Evolutionary conservation across 2,329 filamentous ascomycete species (phyloP).

Genomic region (Alternaria brassicicola): DNA sequence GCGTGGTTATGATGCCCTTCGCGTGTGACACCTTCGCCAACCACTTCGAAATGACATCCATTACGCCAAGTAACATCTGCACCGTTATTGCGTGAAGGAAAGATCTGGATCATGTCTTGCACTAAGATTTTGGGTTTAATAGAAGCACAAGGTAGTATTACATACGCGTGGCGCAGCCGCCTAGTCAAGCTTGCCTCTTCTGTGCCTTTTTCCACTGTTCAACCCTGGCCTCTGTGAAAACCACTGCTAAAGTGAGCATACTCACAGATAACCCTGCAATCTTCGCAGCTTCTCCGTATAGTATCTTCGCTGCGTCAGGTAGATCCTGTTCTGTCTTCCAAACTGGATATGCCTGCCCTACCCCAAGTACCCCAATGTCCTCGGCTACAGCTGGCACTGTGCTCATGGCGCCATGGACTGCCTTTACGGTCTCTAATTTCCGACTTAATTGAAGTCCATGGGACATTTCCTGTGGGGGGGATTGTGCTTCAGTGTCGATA

Average conservation of each 20-base stretch:
- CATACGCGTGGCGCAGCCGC: neutral
- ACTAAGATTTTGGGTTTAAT: neutral
- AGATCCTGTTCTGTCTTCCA: conserved; percentile 58
- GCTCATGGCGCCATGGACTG: conserved; percentile 52
- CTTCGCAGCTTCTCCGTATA: conserved; percentile 60
- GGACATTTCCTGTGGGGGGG: conserved; percentile 7
- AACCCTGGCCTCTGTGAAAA: conserved; percentile 53
- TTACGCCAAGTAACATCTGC: neutral
- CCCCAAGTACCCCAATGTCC: conserved; percentile 42
- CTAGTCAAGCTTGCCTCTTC: conserved; percentile 1
- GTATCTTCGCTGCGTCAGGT: conserved; percentile 51
- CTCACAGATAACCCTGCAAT: conserved; percentile 58
- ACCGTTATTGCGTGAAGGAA: neutral
- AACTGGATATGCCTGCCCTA: conserved; percentile 58
- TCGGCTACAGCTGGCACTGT: conserved; percentile 48
- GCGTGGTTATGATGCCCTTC: conserved; percentile 5
- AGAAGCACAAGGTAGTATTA: neutral
- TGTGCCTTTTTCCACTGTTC: conserved; percentile 33
- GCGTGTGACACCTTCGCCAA: conserved; percentile 14
- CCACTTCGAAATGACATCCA: neutral
- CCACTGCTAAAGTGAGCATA: conserved; percentile 59
- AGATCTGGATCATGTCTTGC: neutral
- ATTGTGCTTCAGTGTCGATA: conserved; percentile 15
- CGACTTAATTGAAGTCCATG: conserved; percentile 36
- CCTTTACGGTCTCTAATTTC: conserved; percentile 48